phyloP scores from a whole-genome alignment of 441 rosid species.

The Populus hybrid region DNA sequence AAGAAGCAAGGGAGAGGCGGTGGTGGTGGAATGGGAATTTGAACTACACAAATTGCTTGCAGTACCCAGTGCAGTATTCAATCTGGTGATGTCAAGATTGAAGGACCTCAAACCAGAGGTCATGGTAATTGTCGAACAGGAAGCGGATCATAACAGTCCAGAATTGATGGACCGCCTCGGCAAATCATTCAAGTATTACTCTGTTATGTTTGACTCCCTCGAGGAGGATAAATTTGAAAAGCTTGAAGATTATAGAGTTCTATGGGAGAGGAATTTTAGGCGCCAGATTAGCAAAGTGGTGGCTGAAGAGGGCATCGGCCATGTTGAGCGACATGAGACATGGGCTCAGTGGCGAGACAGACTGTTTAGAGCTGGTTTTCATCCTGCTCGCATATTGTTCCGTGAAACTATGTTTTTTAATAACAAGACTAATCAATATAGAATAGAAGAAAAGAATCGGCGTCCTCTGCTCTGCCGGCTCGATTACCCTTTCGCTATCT shows the following conservation, averaged over 20 bases:
- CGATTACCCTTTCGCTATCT: background rate
- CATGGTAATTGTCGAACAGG: background rate
- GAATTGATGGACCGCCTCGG: background rate
- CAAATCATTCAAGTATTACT: background rate
- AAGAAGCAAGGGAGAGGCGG: background rate
- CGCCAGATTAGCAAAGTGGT: background rate
- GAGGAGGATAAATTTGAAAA: background rate
- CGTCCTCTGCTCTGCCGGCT: background rate
- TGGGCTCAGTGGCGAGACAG: background rate
- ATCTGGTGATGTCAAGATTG: background rate
- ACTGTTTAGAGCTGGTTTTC: background rate
- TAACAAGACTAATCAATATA: background rate
- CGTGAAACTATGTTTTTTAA: background rate
- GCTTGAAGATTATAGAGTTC: background rate
- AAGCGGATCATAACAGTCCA: background rate
- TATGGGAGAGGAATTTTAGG: background rate
- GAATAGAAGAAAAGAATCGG: background rate
- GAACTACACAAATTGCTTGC: background rate
- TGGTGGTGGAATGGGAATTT: background rate
- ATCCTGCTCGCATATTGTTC: background rate
- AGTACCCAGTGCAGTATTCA: background rate
- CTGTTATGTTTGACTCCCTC: background rate
- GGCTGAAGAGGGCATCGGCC: background rate
- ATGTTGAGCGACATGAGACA: background rate
- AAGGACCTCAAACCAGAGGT: background rate